Base-by-base conservation (phyloP, 1,284 basidiomycete species). In the Cryptococcus sp. region DNA sequence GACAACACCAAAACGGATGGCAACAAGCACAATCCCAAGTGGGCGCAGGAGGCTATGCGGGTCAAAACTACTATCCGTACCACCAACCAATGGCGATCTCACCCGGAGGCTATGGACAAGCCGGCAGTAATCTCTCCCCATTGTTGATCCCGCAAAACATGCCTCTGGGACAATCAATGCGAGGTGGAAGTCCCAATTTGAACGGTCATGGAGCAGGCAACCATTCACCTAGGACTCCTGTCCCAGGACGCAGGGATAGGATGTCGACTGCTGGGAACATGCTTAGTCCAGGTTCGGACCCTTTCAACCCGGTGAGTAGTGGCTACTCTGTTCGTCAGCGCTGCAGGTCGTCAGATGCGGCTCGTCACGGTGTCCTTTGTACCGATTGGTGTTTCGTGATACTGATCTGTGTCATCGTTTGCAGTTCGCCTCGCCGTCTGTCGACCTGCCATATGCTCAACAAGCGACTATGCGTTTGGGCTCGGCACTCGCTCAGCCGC, bases 231-330 rank as follows among this genome's bases (percentile, higher is more conserved):
- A 65, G 72, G 47, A 78, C 73, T 1, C 76, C 76, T 6, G 56
- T 60, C 25, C 57, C 61, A 60, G 68, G 59, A 55, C 61, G 64
- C 40, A 54, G 68, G 19, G 73, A 72, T 8, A 68, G 72, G 15
- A 64, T 73, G 61, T 73, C 69, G 45, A 74, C 74, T 10, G 71
- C 68, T 44, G 65, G 65, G 23, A 71, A 73, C 50, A 73, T 79
- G 72, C 75, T 78, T 71, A 71, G 67, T 58, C 78, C 78, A 10
- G 75, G 66, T 17, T 76, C 74, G n/a, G 78, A 79, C 62, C 78
- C 78, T 15, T 79, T 78, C 68, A 79, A 79, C 61, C 78, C 78
- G 8, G 76, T 78, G 54, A 68, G 74, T 69, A 5, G 7, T 17
- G 19, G 22, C 41, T 54, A n/a, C 17, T 41, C 45, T 42, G 17